These are phyloP conservation scores for Candolleomyces efflorescens DNA, from an alignment of 768 basidiomycete species.

Conservation along the genomic window DNA sequence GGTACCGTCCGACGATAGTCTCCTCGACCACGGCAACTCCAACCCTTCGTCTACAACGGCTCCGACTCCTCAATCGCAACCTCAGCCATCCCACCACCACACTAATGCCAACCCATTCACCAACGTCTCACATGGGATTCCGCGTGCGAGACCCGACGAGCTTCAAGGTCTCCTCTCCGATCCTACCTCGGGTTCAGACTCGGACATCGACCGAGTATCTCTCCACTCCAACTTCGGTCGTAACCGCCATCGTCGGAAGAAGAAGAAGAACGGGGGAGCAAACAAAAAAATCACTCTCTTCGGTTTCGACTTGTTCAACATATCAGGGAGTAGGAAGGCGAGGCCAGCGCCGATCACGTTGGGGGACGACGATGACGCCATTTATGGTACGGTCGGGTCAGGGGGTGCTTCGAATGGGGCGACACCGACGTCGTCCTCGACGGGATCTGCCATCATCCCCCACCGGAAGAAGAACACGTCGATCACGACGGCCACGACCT, in stretches of 20 bases:
- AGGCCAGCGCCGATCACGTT: slow-evolving; percentile 46
- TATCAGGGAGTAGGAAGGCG: slow-evolving; percentile 32
- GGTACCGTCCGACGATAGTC: slow-evolving; percentile 19
- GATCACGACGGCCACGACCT: slow-evolving; percentile 6
- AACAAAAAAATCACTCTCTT: slow-evolving; percentile 49
- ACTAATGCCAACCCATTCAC: slow-evolving; percentile 8
- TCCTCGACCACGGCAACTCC: slow-evolving; percentile 1
- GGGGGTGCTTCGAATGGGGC: background rate
- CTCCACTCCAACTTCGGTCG: slow-evolving; percentile 59
- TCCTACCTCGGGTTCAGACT: slow-evolving; percentile 27
- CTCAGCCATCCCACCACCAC: too few species aligned
- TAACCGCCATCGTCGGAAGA: slow-evolving; percentile 15
- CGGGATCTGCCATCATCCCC: slow-evolving; percentile 31
- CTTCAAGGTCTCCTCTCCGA: slow-evolving; percentile 35
- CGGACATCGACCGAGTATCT: slow-evolving; percentile 60
- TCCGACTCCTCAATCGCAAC: too few species aligned
- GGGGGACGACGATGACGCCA: slow-evolving; percentile 48
- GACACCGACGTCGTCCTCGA: slow-evolving; percentile 32
- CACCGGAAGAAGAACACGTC: background rate
- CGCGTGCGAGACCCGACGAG: slow-evolving; percentile 33
- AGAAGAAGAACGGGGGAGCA: slow-evolving; percentile 27
- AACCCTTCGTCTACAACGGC: background rate
- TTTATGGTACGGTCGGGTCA: slow-evolving; percentile 11
- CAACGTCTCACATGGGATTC: slow-evolving; percentile 25
- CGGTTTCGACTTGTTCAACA: slow-evolving; percentile 55